These are phyloP conservation scores for Aspergillus brunneoviolaceus DNA, from an alignment of 2,329 filamentous ascomycete genomes.

Conservation along the genomic window DNA sequence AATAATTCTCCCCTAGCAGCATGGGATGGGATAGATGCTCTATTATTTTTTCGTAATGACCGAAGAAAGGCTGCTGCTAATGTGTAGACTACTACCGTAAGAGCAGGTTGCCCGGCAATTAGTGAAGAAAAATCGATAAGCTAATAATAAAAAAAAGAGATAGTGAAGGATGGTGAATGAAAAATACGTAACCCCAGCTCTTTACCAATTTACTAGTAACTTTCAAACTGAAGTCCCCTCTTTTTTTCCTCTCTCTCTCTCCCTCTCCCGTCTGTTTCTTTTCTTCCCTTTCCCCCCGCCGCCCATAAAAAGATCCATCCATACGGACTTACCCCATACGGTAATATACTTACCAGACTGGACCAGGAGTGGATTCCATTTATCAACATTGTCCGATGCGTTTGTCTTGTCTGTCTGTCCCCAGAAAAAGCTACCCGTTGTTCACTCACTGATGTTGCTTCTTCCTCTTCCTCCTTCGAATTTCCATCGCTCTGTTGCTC, in stretches of 20 bases:
- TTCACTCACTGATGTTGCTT: not conserved
- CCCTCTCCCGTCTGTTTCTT: not conserved
- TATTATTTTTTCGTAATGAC: too few relatives aligned
- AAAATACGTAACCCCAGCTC: too few relatives aligned
- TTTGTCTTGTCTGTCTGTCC: constrained; percentile 1
- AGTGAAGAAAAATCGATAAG: too few relatives aligned
- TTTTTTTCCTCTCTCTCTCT: not conserved
- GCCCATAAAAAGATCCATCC: constrained; percentile 4
- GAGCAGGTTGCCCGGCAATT: not conserved
- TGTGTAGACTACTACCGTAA: not conserved
- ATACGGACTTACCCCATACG: constrained; percentile 12
- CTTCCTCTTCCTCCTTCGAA: not conserved
- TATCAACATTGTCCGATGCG: constrained; percentile 3
- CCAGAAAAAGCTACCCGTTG: constrained; percentile 3
- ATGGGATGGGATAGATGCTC: not conserved
- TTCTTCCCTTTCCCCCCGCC: not conserved
- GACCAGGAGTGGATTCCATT: constrained; percentile 1
- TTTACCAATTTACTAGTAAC: not conserved
- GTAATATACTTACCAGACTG: constrained; percentile 3
- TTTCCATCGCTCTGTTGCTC: not conserved
- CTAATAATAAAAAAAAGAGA: too few relatives aligned
- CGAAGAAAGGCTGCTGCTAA: too few relatives aligned
- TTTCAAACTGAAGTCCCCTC: not conserved
- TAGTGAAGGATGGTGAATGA: too few relatives aligned
- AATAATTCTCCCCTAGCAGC: constrained; percentile 6